Percentiles rank a stretch among this genome's conserved stretches.
Evolutionary conservation across 495 filamentous ascomycete species (phyloP).

Genomic region (Corynascus novoguineensis): DNA sequence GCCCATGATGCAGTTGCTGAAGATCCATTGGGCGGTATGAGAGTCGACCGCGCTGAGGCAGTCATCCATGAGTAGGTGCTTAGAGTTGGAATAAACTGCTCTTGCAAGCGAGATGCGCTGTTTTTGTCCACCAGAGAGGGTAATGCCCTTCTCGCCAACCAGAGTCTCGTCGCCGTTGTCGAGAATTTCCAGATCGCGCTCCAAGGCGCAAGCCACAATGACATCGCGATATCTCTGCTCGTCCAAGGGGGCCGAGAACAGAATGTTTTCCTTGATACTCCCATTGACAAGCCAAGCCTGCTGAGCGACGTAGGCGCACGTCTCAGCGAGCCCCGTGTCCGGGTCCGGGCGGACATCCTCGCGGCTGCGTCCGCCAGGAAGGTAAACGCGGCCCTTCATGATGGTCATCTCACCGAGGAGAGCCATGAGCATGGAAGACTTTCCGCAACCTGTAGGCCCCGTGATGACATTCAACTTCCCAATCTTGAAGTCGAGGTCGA

Average conservation of each 20-base stretch:
- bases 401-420: conserved; percentile 94
- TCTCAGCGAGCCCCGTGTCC: conserved; percentile 82
- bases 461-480: conserved; percentile 85
- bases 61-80: conserved; percentile 88
- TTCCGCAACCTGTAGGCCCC: conserved; percentile 89
- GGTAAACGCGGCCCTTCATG: conserved; percentile 69
- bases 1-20: conserved; percentile 83
- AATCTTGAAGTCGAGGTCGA: conserved; percentile 70
- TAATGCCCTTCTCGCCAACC: conserved; percentile 96
- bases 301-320: conserved; percentile 93
- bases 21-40: conserved; percentile 98
- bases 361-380: conserved; percentile 76
- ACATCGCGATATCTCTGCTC: conserved; percentile 82
- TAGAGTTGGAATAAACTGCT: conserved; percentile 86
- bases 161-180: conserved; percentile 90
- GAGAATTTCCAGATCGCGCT: conserved; percentile 87
- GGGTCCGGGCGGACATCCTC: conserved; percentile 77
- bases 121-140: conserved; percentile 95
- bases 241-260: conserved; percentile 81
- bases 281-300: conserved; percentile 97
- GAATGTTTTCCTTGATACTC: conserved; percentile 92
- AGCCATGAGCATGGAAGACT: conserved; percentile 94
- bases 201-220: conserved; percentile 84
- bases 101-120: conserved; percentile 93
- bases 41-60: conserved; percentile 98